Evolutionary conservation across 164 flowering plant genomes (phyloP).

Genomic region (Magnolia sinica): DNA sequence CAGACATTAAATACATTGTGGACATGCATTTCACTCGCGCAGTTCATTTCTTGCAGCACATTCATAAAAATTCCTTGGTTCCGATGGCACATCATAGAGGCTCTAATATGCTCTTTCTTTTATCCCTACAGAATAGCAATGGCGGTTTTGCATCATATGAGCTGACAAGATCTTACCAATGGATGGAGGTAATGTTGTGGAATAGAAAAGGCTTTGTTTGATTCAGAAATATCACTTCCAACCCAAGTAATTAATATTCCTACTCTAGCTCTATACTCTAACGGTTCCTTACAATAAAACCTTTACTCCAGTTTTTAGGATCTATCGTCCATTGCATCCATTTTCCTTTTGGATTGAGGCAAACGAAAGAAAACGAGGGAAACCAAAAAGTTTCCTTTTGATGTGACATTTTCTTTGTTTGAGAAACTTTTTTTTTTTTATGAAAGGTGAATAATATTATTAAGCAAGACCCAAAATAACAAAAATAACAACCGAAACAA

Average conservation of each 20-base stretch:
- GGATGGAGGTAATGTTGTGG: slow-evolving; percentile 44
- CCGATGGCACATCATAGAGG: background rate
- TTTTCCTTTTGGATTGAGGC: too few species aligned
- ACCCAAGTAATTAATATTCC: background rate
- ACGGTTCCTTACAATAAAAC: background rate
- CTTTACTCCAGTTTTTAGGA: background rate
- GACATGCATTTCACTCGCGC: slow-evolving; percentile 38
- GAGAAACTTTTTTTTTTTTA: too few species aligned
- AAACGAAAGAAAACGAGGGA: too few species aligned
- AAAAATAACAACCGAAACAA: too few species aligned
- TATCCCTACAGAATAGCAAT: slow-evolving; percentile 31
- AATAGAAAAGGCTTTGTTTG: background rate
- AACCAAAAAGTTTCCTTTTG: too few species aligned
- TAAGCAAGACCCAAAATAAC: too few species aligned
- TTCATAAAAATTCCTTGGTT: background rate
- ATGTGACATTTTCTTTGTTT: too few species aligned
- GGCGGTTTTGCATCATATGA: slow-evolving; percentile 65
- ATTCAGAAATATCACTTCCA: background rate
- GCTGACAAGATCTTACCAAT: slow-evolving; percentile 51
- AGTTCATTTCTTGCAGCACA: slow-evolving; percentile 42
- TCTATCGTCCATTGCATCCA: background rate
- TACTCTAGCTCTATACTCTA: background rate
- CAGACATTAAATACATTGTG: slow-evolving; percentile 29
- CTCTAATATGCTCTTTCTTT: background rate
- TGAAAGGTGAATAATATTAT: too few species aligned